These are phyloP conservation scores for Phaeomoniella chlamydospora DNA, from an alignment of 2,329 filamentous ascomycete species.

Conservation along the genomic window DNA sequence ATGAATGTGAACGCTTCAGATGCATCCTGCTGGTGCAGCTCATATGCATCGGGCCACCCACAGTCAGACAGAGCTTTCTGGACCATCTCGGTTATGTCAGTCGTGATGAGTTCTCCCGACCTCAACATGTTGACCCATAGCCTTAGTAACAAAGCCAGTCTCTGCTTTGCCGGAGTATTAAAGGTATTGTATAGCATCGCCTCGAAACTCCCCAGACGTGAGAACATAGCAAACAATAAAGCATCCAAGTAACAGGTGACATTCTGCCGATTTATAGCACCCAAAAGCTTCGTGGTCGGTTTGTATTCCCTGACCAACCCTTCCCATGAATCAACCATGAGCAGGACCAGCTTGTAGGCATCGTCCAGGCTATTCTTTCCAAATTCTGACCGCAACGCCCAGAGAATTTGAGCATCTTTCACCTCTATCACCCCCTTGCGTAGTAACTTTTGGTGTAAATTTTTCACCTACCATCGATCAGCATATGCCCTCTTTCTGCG, in stretches of 20 bases:
- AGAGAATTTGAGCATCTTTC: constrained; percentile 47
- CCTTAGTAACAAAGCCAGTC: constrained; percentile 62
- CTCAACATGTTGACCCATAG: constrained; percentile 90
- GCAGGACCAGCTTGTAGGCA: constrained; percentile 59
- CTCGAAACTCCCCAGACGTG: constrained; percentile 77
- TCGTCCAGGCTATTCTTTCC: constrained; percentile 57
- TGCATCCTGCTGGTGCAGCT: constrained; percentile 77
- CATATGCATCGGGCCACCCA: constrained; percentile 71
- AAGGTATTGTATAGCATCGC: constrained; percentile 75
- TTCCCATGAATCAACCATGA: constrained; percentile 69
- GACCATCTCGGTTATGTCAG: constrained; percentile 73
- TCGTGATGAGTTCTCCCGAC: constrained; percentile 69
- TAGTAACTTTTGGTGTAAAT: constrained; percentile 36
- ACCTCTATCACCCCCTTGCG: constrained; percentile 39
- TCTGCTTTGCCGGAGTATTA: constrained; percentile 55
- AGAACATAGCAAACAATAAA: constrained; percentile 90
- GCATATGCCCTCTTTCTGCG: not conserved
- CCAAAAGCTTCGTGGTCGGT: constrained; percentile 56
- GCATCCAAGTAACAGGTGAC: constrained; percentile 95
- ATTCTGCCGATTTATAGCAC: constrained; percentile 69
- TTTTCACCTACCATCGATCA: constrained; percentile 28
- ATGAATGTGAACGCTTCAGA: constrained; percentile 95
- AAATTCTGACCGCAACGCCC: constrained; percentile 47
- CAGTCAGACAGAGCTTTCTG: constrained; percentile 72
- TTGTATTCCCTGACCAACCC: constrained; percentile 66